Evolutionary conservation across 345 rosid species (phyloP).

Genomic region (Syzygium grande): DNA sequence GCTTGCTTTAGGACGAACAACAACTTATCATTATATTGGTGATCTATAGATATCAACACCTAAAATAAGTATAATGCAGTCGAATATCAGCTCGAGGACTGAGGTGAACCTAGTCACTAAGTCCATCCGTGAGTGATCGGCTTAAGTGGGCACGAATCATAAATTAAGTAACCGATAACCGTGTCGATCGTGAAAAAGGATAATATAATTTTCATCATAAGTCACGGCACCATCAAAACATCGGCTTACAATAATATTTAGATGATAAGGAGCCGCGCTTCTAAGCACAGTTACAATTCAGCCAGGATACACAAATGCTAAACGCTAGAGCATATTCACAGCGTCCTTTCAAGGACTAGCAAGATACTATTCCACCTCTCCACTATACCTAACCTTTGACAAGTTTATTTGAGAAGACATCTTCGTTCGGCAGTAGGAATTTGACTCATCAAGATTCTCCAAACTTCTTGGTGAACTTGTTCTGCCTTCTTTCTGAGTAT

Average conservation of each 20-base stretch:
- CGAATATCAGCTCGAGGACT: not conserved
- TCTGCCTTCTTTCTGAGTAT: not conserved
- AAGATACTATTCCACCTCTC: not conserved
- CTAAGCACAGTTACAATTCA: not conserved
- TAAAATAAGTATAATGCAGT: not conserved
- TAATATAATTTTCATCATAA: too few species aligned
- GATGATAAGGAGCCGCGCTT: not conserved
- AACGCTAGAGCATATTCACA: not conserved
- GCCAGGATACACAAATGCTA: not conserved
- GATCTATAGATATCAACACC: not conserved
- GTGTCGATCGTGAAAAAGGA: too few species aligned
- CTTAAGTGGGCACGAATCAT: not conserved
- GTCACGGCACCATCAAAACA: not conserved
- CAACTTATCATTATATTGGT: not conserved
- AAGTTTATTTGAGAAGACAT: not conserved
- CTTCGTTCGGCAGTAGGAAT: not conserved
- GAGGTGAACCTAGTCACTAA: not conserved
- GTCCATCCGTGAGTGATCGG: not conserved
- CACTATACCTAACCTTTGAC: rapidly evolving
- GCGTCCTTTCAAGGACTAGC: not conserved
- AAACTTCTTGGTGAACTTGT: not conserved
- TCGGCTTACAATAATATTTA: not conserved
- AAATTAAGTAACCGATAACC: too few species aligned
- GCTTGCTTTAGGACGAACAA: not conserved
- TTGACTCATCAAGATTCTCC: not conserved